Evolutionary conservation across 2,329 filamentous ascomycete genomes (phyloP).

Genomic region (Fonsecaea pedrosoi): DNA sequence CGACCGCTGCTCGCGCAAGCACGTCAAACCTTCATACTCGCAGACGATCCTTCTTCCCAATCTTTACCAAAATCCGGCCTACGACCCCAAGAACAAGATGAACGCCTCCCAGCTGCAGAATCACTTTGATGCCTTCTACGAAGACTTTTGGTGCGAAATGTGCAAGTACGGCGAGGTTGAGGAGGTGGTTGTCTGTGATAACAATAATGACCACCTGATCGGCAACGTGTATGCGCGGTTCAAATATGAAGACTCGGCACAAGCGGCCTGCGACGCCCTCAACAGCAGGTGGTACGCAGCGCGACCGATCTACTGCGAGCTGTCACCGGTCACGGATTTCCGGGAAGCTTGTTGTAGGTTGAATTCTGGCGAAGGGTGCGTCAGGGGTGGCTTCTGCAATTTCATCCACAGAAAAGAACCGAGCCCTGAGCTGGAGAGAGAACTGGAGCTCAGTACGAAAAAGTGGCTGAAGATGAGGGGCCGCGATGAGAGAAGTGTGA

Average conservation of each 20-base stretch:
- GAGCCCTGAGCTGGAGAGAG: conserved; percentile 82
- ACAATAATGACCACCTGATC: conserved; percentile 99
- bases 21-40: conserved; percentile 97
- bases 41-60: conserved; percentile 98
- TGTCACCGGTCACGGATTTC: conserved; percentile 96
- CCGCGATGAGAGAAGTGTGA: conserved; percentile 80
- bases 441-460: conserved; percentile 86
- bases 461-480: conserved; percentile 92
- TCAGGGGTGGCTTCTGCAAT: conserved; percentile 96
- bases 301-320: conserved; percentile 95
- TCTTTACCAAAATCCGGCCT: conserved; percentile 98
- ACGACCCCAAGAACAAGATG: conserved; percentile 97
- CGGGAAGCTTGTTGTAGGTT: conserved; percentile 95
- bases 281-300: conserved; percentile 97
- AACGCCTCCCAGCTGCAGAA: conserved; percentile 95
- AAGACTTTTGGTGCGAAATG: conserved; percentile 99
- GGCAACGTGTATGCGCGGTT: conserved; percentile 99
- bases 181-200: conserved; percentile 98
- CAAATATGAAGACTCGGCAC: conserved; percentile 98
- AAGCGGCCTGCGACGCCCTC: conserved; percentile 89
- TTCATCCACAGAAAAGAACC: conserved; percentile 99
- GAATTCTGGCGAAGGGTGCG: conserved; percentile 93
- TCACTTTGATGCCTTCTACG: conserved; percentile 99
- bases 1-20: conserved; percentile 96
- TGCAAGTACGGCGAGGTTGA: conserved; percentile 98